A percentile compares a stretch with the other conserved stretches of the same genome.
These are phyloP conservation scores for Fusarium avenaceum DNA, from an alignment of 2,329 filamentous ascomycete genomes.

Conservation along the genomic window DNA sequence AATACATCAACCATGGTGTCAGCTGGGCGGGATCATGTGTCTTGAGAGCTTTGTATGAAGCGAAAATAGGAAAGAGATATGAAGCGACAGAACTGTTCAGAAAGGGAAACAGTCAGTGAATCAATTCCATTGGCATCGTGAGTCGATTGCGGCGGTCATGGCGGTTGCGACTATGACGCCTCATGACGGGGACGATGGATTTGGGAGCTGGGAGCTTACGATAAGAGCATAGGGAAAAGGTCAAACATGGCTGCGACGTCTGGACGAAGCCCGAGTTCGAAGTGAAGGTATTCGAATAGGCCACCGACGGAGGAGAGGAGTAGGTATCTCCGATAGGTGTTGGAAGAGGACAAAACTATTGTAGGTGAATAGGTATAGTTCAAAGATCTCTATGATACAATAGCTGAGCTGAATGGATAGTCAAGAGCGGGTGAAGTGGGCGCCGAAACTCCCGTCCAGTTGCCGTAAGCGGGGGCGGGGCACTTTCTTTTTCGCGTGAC, in stretches of 20 bases:
- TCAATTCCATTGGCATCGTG: constrained; percentile 13
- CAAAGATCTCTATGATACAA: constrained; percentile 2
- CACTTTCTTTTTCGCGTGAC: constrained; percentile 26
- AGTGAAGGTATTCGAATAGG: background rate
- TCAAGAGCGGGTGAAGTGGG: constrained; percentile 25
- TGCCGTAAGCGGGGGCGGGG: constrained; percentile 38
- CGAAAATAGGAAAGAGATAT: constrained; percentile 94
- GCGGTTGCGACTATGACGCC: constrained; percentile 34
- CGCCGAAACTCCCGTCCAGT: constrained; percentile 39
- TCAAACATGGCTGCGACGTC: constrained; percentile 73
- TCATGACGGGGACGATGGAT: constrained; percentile 34
- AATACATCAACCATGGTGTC: constrained; percentile 99
- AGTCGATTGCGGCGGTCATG: constrained; percentile 3
- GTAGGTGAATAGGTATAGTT: constrained; percentile 16
- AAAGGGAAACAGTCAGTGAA: constrained; percentile 22
- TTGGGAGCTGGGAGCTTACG: constrained; percentile 66
- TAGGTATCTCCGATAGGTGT: constrained; percentile 12
- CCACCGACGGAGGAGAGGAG: constrained; percentile 1
- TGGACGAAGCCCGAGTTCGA: constrained; percentile 9
- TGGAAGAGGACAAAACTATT: background rate
- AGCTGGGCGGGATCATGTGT: constrained; percentile 89
- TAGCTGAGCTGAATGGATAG: constrained; percentile 19
- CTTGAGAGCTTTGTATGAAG: constrained; percentile 97
- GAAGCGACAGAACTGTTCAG: constrained; percentile 80
- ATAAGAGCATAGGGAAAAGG: constrained; percentile 81